Evolutionary conservation across 2,329 filamentous ascomycete species (phyloP).

Genomic region (Chaetomiaceae sp.): DNA sequence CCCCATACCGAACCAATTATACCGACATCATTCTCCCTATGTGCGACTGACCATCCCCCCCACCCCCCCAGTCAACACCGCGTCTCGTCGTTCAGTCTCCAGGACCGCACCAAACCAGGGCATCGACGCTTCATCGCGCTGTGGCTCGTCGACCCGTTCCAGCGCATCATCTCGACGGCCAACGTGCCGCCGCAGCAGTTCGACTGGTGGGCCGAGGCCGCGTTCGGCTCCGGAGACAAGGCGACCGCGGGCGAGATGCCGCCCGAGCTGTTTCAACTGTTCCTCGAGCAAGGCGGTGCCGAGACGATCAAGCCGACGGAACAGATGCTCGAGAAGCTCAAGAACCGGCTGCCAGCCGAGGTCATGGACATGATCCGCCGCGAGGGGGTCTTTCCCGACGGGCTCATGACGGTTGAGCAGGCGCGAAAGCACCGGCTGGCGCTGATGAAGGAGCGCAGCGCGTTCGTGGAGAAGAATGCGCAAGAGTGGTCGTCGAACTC

Average conservation of each 20-base stretch:
- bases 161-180: slow-evolving; percentile 41
- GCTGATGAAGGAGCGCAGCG: slow-evolving; percentile 35
- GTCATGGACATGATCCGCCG: slow-evolving; percentile 22
- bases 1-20: no score
- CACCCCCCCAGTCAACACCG: slow-evolving; percentile 37
- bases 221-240: slow-evolving; percentile 14
- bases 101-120: slow-evolving; percentile 44
- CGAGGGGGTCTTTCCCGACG: slow-evolving; percentile 15
- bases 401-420: slow-evolving; percentile 27
- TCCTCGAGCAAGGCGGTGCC: slow-evolving; percentile 14
- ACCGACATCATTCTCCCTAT: no score
- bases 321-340: background rate
- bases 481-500: background rate
- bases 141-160: slow-evolving; percentile 52
- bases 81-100: slow-evolving; percentile 43
- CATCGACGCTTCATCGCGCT: slow-evolving; percentile 52
- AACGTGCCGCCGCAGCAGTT: slow-evolving; percentile 35
- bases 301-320: slow-evolving; percentile 32
- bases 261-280: slow-evolving; percentile 17
- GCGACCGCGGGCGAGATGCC: slow-evolving; percentile 11
- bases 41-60: background rate
- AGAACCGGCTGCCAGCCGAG: slow-evolving; percentile 25
- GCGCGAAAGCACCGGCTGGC: slow-evolving; percentile 32
- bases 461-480: slow-evolving; percentile 9
- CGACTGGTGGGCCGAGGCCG: slow-evolving; percentile 31